A percentile compares a stretch with the other conserved stretches of the same genome.
These are phyloP conservation scores for Ogataea parapolymorpha DNA, from an alignment of 805 yeast species.

Conservation along the genomic window DNA sequence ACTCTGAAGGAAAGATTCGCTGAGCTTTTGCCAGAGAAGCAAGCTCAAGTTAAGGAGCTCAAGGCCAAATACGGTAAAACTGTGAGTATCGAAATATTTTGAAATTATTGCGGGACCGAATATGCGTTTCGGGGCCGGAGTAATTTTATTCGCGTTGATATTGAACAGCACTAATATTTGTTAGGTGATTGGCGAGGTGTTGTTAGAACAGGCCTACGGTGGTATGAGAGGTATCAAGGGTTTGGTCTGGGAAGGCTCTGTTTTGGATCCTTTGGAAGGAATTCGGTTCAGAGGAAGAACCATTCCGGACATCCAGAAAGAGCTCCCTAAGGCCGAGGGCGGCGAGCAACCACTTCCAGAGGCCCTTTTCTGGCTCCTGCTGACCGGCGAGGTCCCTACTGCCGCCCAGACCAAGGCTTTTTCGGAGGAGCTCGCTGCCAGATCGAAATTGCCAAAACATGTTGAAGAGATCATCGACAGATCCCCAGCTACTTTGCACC, in stretches of 20 bases:
- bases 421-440: slow-evolving; percentile 74
- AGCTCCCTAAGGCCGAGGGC: slow-evolving; percentile 72
- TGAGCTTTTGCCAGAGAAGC: slow-evolving; percentile 85
- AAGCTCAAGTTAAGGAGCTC: slow-evolving; percentile 85
- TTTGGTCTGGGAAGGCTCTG: slow-evolving; percentile 87
- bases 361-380: slow-evolving; percentile 75
- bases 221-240: slow-evolving; percentile 90
- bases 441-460: slow-evolving; percentile 74
- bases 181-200: slow-evolving; percentile 65
- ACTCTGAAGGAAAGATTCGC: slow-evolving; percentile 94
- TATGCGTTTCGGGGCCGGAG: slow-evolving; percentile 11
- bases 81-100: slow-evolving; percentile 39
- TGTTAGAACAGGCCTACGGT: slow-evolving; percentile 80
- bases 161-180: neutral
- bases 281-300: slow-evolving; percentile 83
- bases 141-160: neutral
- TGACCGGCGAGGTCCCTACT: slow-evolving; percentile 82
- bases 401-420: slow-evolving; percentile 66
- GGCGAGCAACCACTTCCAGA: slow-evolving; percentile 69
- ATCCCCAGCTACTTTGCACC: slow-evolving; percentile 74
- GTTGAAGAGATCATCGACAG: slow-evolving; percentile 69
- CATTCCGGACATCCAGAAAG: slow-evolving; percentile 72
- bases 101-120: neutral
- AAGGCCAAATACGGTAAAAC: slow-evolving; percentile 88
- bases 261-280: slow-evolving; percentile 80